A percentile compares a stretch with the other conserved stretches of the same genome.
phyloP scores from a whole-genome alignment of 495 filamentous ascomycete species.

The Glutinoglossum americanum region DNA sequence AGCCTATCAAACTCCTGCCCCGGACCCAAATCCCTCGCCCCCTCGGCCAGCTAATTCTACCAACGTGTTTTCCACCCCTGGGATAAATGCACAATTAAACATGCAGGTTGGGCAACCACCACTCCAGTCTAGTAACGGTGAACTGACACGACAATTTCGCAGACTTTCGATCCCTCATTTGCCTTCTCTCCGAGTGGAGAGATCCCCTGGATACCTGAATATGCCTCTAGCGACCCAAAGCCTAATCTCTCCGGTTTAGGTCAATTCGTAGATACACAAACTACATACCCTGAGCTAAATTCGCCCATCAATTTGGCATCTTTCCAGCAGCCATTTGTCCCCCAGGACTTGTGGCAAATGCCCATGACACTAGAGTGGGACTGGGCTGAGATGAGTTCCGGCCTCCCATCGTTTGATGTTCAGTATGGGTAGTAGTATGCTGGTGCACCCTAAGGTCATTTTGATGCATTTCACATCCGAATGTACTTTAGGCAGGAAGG shows the following conservation, averaged over 20 bases:
- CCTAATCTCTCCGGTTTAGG: too few species aligned
- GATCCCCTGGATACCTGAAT: not conserved
- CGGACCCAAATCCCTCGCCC: not conserved
- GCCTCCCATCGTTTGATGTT: not conserved
- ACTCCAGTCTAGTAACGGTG: too few species aligned
- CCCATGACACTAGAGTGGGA: conserved; percentile 96
- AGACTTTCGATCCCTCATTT: not conserved
- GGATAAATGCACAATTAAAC: not conserved
- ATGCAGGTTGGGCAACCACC: not conserved
- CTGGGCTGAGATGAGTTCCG: conserved; percentile 58
- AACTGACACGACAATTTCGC: not conserved
- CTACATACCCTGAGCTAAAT: not conserved
- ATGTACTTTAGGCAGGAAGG: not conserved
- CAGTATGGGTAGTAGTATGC: not conserved
- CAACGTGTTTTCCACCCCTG: not conserved
- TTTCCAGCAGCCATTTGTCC: conserved; percentile 83
- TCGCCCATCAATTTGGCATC: conserved; percentile 24
- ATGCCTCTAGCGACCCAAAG: not conserved
- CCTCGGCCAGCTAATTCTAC: not conserved
- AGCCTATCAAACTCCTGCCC: conserved; percentile 9
- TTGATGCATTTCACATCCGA: not conserved
- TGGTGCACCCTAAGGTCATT: not conserved
- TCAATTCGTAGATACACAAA: not conserved
- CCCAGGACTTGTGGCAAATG: conserved; percentile 93
- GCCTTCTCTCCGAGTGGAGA: not conserved